Conservation (phyloP, 2,329 filamentous ascomycete species). For the Penicillium nordicum region DNA sequence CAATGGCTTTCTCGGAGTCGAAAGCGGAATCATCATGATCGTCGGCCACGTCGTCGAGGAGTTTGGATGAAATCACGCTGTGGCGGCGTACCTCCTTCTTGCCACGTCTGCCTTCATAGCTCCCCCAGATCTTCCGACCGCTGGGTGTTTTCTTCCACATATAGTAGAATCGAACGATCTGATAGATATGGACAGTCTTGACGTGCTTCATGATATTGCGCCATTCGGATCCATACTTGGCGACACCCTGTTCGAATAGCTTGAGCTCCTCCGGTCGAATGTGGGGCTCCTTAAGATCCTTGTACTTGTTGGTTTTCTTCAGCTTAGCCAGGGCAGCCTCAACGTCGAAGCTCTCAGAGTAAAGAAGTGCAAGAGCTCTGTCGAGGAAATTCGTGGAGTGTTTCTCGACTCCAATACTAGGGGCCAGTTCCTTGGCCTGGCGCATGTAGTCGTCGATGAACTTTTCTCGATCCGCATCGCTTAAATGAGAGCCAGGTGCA, state of each 20-base stretch:
- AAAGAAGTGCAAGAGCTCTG: conserved; percentile 72
- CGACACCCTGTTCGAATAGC: conserved; percentile 86
- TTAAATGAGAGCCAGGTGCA: conserved; percentile 35
- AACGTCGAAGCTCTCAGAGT: conserved; percentile 66
- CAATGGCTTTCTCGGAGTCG: conserved; percentile 76
- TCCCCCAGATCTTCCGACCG: conserved; percentile 85
- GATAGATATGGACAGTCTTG: conserved; percentile 68
- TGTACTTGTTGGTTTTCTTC: conserved; percentile 62
- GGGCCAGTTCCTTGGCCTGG: conserved; percentile 62
- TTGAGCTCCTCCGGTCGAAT: conserved; percentile 75
- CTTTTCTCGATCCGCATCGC: conserved; percentile 46
- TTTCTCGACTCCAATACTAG: conserved; percentile 66
- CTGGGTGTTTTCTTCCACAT: conserved; percentile 94
- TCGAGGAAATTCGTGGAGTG: conserved; percentile 84
- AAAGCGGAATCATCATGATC: conserved; percentile 94
- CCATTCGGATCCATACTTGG: conserved; percentile 88
- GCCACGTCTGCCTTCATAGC: conserved; percentile 79
- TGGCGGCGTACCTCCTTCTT: conserved; percentile 73
- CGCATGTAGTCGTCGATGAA: conserved; percentile 75
- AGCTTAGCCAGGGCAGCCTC: conserved; percentile 69
- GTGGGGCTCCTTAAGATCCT: conserved; percentile 79
- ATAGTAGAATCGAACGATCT: conserved; percentile 91
- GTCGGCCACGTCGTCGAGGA: conserved; percentile 89
- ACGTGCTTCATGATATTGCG: conserved; percentile 79
- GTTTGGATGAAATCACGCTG: conserved; percentile 63